Conservation (phyloP, 202 grass and related monocot species). For the Alloteropsis angusta region DNA sequence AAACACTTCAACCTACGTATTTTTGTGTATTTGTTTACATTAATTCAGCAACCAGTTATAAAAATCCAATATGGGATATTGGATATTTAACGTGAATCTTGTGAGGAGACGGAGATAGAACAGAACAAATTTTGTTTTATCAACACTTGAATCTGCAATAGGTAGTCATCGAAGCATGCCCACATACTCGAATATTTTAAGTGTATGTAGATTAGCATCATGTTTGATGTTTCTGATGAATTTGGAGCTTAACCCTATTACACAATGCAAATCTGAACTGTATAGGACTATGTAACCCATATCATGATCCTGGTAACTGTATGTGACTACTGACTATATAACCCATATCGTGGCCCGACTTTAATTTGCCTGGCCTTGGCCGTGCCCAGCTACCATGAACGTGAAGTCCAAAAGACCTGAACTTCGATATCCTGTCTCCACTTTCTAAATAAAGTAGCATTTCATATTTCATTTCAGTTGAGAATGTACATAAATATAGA, state of each 20-base stretch:
- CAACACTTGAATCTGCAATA: not conserved
- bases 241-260: not conserved
- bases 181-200: not conserved
- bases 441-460: not conserved
- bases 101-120: not conserved
- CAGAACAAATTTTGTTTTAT: not conserved
- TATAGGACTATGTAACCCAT: not conserved
- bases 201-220: not conserved
- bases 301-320: not conserved
- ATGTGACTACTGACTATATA: too few species aligned
- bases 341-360: not conserved
- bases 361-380: not conserved
- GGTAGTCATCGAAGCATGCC: not conserved
- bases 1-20: not conserved
- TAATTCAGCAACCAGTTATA: not conserved
- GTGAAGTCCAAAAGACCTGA: not conserved
- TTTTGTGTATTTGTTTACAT: not conserved
- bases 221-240: not conserved
- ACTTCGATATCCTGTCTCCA: not conserved
- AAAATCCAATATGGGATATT: not conserved
- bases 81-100: not conserved
- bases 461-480: not conserved
- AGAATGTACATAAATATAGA: not conserved
- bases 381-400: not conserved
- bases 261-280: not conserved